Evolutionary conservation across 495 filamentous ascomycete genomes (phyloP), one percentile per base, ranked within the genome.

Genomic region (Neurospora intermedia): DNA sequence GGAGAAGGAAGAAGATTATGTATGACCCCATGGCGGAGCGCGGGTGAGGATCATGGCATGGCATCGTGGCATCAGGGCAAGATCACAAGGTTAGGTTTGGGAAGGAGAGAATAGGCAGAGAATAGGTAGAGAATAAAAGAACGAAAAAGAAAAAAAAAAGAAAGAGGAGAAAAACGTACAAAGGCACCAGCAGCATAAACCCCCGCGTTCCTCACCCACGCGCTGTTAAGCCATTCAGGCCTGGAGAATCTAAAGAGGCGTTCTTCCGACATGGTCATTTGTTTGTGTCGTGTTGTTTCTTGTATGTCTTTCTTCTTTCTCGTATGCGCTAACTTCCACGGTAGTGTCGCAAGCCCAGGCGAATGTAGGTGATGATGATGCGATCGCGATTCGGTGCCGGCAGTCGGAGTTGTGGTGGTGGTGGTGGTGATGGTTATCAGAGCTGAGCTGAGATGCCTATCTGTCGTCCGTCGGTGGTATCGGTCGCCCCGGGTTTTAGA

Each of bases 211-310:
- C 94, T 89, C 75, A 91, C 89, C 81, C 90, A 90, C 42, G 91
- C 88, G 85, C 90, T 96, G 81, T 96, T 97, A 66, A 98, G 84
- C 94, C 94, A 98, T 83, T 93, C 89, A 13, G 92, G 92, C 86
- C 88, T 91, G 76, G 88, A 83, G 81, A 92, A 93, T 80, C 92
- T 92, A 83, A 89, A 94, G 78, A 94, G 89, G 40, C 90, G 89
- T 78, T 92, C 85, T 79, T 89, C 86, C 80, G 85, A 82, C 88
- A 89, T 87, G 23, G 70, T 75, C 46, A 69, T 16, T 11, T 41
- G 27, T 35, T 27, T 27, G 42, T 45, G 43, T 20, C 9, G 18
- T 45, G 43, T 70, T 70, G 20, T 23, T n/a, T 27, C 15, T 31
- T 13, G 20, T 7, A 6, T 35, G 3, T 16, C 54, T 35, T 66